Evolutionary conservation across 2,329 filamentous ascomycete genomes (phyloP).

Genomic region (Colletotrichum spinosum): DNA sequence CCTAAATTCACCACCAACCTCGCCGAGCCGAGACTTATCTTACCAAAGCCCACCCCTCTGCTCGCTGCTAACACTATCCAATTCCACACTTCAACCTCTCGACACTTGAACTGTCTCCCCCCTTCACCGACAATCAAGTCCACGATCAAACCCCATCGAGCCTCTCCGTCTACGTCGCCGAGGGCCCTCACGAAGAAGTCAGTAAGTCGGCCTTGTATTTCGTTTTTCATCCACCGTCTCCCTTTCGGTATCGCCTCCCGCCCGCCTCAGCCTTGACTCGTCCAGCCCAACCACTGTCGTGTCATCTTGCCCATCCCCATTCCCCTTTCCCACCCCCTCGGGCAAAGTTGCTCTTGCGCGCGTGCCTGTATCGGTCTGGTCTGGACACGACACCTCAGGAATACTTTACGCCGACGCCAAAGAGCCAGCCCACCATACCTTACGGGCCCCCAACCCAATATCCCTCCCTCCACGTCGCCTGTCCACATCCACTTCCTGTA

Average conservation of each 20-base stretch:
- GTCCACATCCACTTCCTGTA: constrained; percentile 38
- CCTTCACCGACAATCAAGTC: constrained; percentile 37
- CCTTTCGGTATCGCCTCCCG: neutral
- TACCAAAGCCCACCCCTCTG: constrained; percentile 36
- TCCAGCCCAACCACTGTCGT: constrained; percentile 15
- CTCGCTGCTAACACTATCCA: constrained; percentile 8
- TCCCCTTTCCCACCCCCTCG: constrained; percentile 30
- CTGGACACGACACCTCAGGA: constrained; percentile 38
- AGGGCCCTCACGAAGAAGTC: constrained; percentile 35
- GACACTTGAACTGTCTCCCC: constrained; percentile 35
- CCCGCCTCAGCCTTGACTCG: neutral
- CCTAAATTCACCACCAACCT: constrained; percentile 44
- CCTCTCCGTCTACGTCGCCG: constrained; percentile 26
- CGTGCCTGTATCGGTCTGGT: constrained; percentile 36
- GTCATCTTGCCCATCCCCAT: constrained; percentile 23
- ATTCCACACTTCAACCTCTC: constrained; percentile 36
- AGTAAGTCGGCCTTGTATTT: constrained; percentile 9
- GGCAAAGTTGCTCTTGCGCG: constrained; percentile 36
- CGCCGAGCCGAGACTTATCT: constrained; percentile 36
- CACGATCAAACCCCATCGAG: constrained; percentile 18
- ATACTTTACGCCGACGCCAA: constrained; percentile 17
- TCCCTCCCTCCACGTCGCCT: constrained; percentile 37
- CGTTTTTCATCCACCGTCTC: no score
- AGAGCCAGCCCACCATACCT: constrained; percentile 36
- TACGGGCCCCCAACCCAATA: constrained; percentile 36